Evolutionary conservation across 106 monocot genomes (phyloP), one percentile per base, ranked within the genome.

Genomic region (Cymbidium sinense): DNA sequence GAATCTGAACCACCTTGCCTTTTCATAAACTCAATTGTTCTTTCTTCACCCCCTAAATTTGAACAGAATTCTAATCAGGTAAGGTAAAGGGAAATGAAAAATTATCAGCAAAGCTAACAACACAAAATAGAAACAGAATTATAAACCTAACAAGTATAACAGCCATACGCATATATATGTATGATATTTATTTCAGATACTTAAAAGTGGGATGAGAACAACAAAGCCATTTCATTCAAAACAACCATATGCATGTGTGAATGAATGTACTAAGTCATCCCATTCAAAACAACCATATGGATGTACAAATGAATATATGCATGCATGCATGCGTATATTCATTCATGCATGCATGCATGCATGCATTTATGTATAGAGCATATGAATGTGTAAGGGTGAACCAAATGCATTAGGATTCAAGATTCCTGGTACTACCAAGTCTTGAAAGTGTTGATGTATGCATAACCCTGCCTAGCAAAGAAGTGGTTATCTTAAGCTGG

Each of bases 21-120:
- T 33, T 91, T 77, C 90, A 96, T 89, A 87, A 96, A 96, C 21
- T 86, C 93, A 75, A 96, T 82, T 34, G 96, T 93, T 82, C 88
- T 89, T 64, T 96, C 89, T 85, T 96, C 96, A 64, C 96, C 96
- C 28, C 96, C 96, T 96, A 75, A 72, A 74, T 20, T 79, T 69
- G 62, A 10, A 75, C 34, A 75, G 47, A 69, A 85, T 17, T 1
- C 83, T 44, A 44, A 74, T 74, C 44, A 74, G 74, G 47, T 8
- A 36, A 36, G 7, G n/a, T 39, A 69, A 69, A 69, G 29, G 0
- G 10, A 3, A 3, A 67, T 33, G 33, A 67, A 67, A 33, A 0
- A 67, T 67, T 67, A 15, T 15, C 29, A 33, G 17, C 31, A 67
- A 67, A 67, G 67, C 33, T 67, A 67, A 11, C 33, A 33, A 67